Base-by-base conservation (phyloP, 2,329 filamentous ascomycete species). In the Penicillium sp. region DNA sequence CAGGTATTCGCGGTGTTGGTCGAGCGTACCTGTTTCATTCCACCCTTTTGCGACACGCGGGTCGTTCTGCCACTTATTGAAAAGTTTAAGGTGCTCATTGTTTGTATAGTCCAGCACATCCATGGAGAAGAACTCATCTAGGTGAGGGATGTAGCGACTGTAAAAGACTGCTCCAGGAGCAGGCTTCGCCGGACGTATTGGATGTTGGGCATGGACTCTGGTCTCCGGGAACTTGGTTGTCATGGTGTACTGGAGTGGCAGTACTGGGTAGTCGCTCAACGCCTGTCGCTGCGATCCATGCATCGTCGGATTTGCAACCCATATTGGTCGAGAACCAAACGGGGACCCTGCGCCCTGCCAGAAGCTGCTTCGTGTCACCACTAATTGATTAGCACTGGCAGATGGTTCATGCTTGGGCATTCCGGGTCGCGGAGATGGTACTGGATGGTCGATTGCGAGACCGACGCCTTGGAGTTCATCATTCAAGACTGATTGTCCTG, bases 11-110 rank as follows among this genome's bases (percentile, higher is more conserved):
- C 83, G 81, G 71, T 92, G 89, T 69, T 91, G 81, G 28, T 90
- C 88, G 48, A 90, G 72, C 1, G 87, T 88, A 30, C 89, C 89
- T 1, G 86, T 89, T 74, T 90, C 85, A 66, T 90, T 89, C 89
- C 89, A 92, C 3, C 88, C 88, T 66, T 87, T 83, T 3, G 87
- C 87, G 30, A 93, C 89, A 51, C 89, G 86, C 52, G 89, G 89
- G 67, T 92, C 89, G 66, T 93, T 93, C 73, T 91, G 89, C 89
- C 89, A 93, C 56, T 79, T 79, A 72, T 91, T 85, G 77, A 93
- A 92, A 5, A 90, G 77, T 16, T 77, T 74, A 51, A 92, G 73
- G 71, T 93, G 88, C 64, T 83, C 78, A 1, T 76, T 67, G 65
- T 89, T 77, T 30, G 79, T 66, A 72, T 83, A 89, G 69, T 92